Conservation (phyloP, 495 filamentous ascomycete species). For the Gamarada debralockiae region DNA sequence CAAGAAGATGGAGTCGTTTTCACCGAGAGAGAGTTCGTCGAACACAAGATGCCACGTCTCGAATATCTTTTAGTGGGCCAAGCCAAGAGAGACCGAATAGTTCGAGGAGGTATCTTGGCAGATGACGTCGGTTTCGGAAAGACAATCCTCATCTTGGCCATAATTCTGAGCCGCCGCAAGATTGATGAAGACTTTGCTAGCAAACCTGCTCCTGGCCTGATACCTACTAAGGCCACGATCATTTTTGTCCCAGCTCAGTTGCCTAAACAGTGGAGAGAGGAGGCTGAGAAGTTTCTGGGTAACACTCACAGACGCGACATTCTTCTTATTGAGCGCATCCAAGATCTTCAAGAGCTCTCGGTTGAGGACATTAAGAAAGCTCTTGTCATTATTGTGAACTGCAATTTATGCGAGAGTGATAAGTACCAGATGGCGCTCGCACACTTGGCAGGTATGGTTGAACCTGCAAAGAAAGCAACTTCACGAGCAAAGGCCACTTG, state of each 20-base stretch:
- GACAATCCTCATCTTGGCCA: slow-evolving; percentile 65
- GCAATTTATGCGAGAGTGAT: slow-evolving; percentile 39
- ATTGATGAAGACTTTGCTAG: slow-evolving; percentile 7
- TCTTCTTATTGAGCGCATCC: slow-evolving; percentile 33
- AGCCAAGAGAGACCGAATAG: slow-evolving; percentile 42
- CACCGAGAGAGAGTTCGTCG: slow-evolving; percentile 63
- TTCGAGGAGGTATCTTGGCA: slow-evolving; percentile 69
- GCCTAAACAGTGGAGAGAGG: slow-evolving; percentile 60
- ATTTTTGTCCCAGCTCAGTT: slow-evolving; percentile 64
- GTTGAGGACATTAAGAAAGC: slow-evolving; percentile 44
- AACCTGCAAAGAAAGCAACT: slow-evolving; percentile 31
- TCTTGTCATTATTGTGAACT: slow-evolving; percentile 53
- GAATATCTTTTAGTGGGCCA: slow-evolving; percentile 59
- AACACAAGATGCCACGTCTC: slow-evolving; percentile 53
- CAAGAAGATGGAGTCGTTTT: slow-evolving; percentile 57
- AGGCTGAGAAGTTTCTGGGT: slow-evolving; percentile 57
- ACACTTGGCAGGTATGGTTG: slow-evolving; percentile 41
- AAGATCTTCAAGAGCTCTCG: slow-evolving; percentile 32
- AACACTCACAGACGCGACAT: slow-evolving; percentile 33
- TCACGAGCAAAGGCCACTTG: slow-evolving; percentile 45
- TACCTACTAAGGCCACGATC: slow-evolving; percentile 61
- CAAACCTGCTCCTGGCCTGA: slow-evolving; percentile 24
- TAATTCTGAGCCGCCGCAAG: slow-evolving; percentile 36
- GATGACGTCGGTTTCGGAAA: slow-evolving; percentile 83
- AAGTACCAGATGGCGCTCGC: slow-evolving; percentile 48